Conservation (phyloP, 805 yeast species). For the Yarrowia osloensis region DNA sequence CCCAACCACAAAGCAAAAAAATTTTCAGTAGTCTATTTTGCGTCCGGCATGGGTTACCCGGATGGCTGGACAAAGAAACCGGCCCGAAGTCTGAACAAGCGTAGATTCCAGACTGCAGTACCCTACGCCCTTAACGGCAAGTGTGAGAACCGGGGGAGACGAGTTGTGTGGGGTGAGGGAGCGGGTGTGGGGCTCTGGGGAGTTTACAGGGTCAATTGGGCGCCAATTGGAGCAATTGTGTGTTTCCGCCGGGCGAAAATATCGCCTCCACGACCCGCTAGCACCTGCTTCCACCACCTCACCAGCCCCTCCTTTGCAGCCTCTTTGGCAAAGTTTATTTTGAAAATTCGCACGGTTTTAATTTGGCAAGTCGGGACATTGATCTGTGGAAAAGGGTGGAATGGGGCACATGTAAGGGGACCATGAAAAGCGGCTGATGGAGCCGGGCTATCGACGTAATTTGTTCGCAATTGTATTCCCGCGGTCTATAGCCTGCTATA, state of each 20-base stretch:
- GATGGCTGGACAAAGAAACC: slow-evolving; percentile 29
- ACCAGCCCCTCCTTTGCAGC: slow-evolving; percentile 27
- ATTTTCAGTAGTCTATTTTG: slow-evolving; percentile 29
- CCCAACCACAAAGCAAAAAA: slow-evolving; percentile 27
- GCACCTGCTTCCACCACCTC: neutral
- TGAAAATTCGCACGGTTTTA: slow-evolving; percentile 22
- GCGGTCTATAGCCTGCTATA: neutral
- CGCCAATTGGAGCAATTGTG: neutral
- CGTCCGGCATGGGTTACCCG: slow-evolving; percentile 29
- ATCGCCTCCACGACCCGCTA: no score
- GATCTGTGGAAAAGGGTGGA: neutral
- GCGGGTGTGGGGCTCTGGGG: neutral
- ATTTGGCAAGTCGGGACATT: neutral
- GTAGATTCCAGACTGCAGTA: slow-evolving; percentile 29
- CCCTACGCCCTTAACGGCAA: slow-evolving; percentile 26
- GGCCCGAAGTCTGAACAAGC: slow-evolving; percentile 9
- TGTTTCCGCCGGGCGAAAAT: neutral
- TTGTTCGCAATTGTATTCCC: neutral
- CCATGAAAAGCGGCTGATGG: no score
- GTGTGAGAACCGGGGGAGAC: neutral
- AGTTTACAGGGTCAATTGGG: neutral
- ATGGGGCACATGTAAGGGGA: neutral
- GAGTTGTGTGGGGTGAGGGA: neutral
- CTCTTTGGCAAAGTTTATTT: slow-evolving; percentile 8
- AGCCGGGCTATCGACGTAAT: neutral